A percentile compares a stretch with the other conserved stretches of the same genome.
phyloP scores from a whole-genome alignment of 1,284 basidiomycete species.

The Thecaphora thlaspeos region DNA sequence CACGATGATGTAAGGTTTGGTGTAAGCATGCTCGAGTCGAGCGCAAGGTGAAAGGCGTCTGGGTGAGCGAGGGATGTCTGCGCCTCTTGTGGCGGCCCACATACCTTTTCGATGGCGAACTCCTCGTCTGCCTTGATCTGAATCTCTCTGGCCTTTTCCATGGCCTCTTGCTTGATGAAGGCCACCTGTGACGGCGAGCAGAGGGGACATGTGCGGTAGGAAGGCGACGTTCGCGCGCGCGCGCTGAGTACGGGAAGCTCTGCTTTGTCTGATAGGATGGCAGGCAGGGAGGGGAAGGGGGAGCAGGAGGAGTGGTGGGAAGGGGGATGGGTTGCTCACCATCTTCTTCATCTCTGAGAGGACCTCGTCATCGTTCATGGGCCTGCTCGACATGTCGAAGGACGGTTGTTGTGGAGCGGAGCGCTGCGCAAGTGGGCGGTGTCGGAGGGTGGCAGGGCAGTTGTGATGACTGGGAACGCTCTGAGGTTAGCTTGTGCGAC shows the following conservation, averaged over 20 bases:
- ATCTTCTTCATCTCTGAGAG: conserved; percentile 98
- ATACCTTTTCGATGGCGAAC: conserved; percentile 55
- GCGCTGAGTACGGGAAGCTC: too few relatives aligned
- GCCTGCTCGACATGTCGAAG: conserved; percentile 58
- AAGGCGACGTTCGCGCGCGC: too few relatives aligned
- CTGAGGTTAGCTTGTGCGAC: too few relatives aligned
- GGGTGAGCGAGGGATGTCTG: not conserved
- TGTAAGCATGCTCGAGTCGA: too few relatives aligned
- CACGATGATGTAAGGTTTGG: too few relatives aligned
- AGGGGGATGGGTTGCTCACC: conserved; percentile 60
- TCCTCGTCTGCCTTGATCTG: conserved; percentile 58
- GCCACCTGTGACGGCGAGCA: conserved; percentile 31
- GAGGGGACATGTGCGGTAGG: too few relatives aligned
- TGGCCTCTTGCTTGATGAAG: conserved; percentile 58
- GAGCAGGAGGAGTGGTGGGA: not conserved
- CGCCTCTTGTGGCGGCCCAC: too few relatives aligned
- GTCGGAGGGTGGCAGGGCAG: conserved; percentile 46
- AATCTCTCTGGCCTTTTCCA: conserved; percentile 57
- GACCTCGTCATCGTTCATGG: conserved; percentile 94
- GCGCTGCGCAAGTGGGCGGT: conserved; percentile 25
- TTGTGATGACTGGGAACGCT: too few relatives aligned
- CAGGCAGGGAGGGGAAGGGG: too few relatives aligned
- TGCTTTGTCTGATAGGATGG: too few relatives aligned
- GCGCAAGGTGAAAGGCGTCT: too few relatives aligned
- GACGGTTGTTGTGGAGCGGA: conserved; percentile 2